Percentiles rank a stretch among this genome's conserved stretches.
These are phyloP conservation scores for Prosopis cineraria DNA, from an alignment of 306 rosid species.

Conservation along the genomic window DNA sequence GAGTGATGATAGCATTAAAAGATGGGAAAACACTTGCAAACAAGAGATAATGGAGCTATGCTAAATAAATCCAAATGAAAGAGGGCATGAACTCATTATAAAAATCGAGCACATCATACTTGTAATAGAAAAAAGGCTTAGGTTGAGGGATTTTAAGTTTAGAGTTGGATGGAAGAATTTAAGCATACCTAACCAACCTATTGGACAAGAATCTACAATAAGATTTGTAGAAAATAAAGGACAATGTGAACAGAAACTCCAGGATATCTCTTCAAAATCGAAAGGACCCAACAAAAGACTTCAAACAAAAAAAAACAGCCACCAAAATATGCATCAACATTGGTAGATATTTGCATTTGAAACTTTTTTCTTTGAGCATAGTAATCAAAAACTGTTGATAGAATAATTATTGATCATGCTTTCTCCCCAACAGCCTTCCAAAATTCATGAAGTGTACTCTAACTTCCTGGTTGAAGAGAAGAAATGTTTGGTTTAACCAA, in stretches of 20 bases:
- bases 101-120: slow-evolving; percentile 42
- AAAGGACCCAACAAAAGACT: too few species aligned
- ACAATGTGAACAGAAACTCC: background rate
- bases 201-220: too few species aligned
- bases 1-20: slow-evolving; percentile 8
- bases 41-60: background rate
- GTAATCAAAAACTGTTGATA: too few species aligned
- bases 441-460: slow-evolving; percentile 26
- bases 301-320: background rate
- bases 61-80: too few species aligned
- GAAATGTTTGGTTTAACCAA: background rate
- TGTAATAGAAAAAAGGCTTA: slow-evolving; percentile 27
- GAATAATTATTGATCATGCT: too few species aligned
- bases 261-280: slow-evolving; percentile 7
- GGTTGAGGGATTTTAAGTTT: slow-evolving; percentile 23
- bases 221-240: too few species aligned
- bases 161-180: slow-evolving; percentile 30
- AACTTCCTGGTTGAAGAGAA: slow-evolving; percentile 14
- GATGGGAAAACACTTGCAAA: slow-evolving; percentile 37
- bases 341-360: too few species aligned
- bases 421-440: too few species aligned
- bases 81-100: too few species aligned
- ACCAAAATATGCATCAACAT: slow-evolving; percentile 16
- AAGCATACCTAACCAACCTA: too few species aligned
- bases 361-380: too few species aligned